These are phyloP conservation scores for Retiboletus flavoniger DNA, from an alignment of 1,284 basidiomycete species.

Conservation along the genomic window DNA sequence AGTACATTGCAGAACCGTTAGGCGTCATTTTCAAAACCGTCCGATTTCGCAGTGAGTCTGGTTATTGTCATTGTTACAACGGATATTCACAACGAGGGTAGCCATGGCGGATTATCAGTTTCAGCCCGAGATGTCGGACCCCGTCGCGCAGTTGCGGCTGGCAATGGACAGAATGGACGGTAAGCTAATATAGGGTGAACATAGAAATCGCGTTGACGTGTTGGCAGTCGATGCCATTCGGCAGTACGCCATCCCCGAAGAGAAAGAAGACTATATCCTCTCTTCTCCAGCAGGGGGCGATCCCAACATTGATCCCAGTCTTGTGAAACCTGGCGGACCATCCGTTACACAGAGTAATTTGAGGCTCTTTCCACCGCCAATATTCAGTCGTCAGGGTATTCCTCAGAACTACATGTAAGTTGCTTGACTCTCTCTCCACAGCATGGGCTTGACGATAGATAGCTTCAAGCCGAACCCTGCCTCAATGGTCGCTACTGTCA, in stretches of 20 bases:
- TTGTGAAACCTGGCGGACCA: conserved; percentile 13
- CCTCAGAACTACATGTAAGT: conserved; percentile 75
- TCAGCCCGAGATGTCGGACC: conserved; percentile 69
- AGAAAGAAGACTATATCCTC: conserved; percentile 61
- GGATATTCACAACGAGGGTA: conserved; percentile 34
- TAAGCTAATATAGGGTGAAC: conserved; percentile 34
- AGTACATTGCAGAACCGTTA: conserved; percentile 77
- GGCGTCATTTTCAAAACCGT: conserved; percentile 81
- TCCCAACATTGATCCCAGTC: conserved; percentile 39
- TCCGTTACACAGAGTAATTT: conserved; percentile 51
- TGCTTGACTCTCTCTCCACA: neutral
- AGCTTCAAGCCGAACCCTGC: conserved; percentile 79
- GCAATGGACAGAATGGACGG: conserved; percentile 82
- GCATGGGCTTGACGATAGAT: neutral
- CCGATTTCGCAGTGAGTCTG: conserved; percentile 79
- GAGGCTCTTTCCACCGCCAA: conserved; percentile 76
- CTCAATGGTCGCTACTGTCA: conserved; percentile 61
- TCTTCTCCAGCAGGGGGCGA: conserved; percentile 26
- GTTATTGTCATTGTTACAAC: neutral
- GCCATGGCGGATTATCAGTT: conserved; percentile 93
- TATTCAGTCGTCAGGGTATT: conserved; percentile 78
- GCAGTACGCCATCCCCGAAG: conserved; percentile 63
- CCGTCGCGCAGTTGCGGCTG: conserved; percentile 62
- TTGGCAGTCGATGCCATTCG: conserved; percentile 67
- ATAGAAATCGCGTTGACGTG: neutral